A percentile compares a stretch with the other conserved stretches of the same genome.
These are phyloP conservation scores for Marchantia polymorpha DNA, from an alignment of 225 moss, liverwort and hornwort species.

Conservation along the genomic window DNA sequence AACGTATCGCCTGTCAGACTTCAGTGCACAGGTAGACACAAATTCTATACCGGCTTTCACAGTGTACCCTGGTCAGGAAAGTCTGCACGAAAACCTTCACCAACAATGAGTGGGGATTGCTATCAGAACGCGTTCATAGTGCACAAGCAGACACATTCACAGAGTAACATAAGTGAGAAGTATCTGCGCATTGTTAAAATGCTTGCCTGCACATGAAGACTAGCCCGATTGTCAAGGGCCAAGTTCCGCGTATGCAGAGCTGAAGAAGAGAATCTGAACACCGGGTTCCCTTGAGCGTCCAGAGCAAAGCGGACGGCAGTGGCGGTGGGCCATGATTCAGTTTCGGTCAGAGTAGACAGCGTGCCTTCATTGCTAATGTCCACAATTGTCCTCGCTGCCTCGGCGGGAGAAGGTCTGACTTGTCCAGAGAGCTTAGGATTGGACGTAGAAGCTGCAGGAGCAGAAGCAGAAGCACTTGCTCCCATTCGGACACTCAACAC, in stretches of 20 bases:
- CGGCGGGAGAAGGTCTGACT: conserved; percentile 68
- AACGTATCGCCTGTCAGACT: neutral
- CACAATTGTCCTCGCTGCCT: conserved; percentile 74
- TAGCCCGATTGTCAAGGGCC: conserved; percentile 68
- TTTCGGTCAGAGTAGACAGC: conserved; percentile 66
- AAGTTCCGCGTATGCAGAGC: conserved; percentile 70
- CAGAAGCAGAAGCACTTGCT: conserved; percentile 2
- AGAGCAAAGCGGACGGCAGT: conserved; percentile 83
- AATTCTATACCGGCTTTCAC: neutral
- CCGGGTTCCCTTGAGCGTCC: conserved; percentile 73
- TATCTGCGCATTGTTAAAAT: neutral
- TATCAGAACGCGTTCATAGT: neutral
- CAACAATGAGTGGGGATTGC: neutral
- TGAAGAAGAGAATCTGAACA: conserved; percentile 55
- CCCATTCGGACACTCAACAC: neutral
- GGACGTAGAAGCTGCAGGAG: neutral
- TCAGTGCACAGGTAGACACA: neutral
- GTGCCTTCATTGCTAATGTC: conserved; percentile 83
- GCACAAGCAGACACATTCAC: neutral
- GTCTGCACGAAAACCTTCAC: too few species aligned
- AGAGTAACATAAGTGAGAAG: neutral
- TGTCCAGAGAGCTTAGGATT: conserved; percentile 6
- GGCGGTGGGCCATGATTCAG: conserved; percentile 75
- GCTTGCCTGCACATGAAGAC: conserved; percentile 82
- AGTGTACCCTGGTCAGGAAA: neutral